phyloP scores from a whole-genome alignment of 345 rosid genomes.

The Microcos paniculata region DNA sequence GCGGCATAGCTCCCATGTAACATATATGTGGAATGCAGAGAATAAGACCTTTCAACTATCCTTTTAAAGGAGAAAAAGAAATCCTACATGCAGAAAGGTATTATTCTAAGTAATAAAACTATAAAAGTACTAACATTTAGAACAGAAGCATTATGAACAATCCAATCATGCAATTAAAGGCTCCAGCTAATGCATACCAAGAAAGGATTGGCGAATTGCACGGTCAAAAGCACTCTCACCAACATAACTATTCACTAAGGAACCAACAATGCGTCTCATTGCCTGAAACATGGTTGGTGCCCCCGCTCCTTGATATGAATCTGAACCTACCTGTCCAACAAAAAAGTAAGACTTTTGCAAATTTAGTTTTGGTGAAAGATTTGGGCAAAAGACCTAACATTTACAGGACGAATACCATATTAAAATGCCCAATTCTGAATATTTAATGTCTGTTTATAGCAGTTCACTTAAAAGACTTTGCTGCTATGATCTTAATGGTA shows the following conservation, averaged over 20 bases:
- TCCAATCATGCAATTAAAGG: constrained; percentile 1
- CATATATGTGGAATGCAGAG: not conserved
- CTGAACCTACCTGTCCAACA: constrained; percentile 79
- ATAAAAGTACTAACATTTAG: not conserved
- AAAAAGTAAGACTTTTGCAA: not conserved
- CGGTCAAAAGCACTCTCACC: constrained; percentile 66
- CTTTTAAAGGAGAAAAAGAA: not conserved
- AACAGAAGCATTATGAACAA: not conserved
- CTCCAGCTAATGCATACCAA: constrained; percentile 45
- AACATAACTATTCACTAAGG: constrained; percentile 50
- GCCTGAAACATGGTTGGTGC: constrained; percentile 97
- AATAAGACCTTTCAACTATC: not conserved
- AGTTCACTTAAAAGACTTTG: not conserved
- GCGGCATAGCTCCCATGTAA: not conserved
- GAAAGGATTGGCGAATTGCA: constrained; percentile 80
- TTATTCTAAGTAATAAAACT: not conserved
- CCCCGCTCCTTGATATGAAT: constrained; percentile 91
- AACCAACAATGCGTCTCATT: constrained; percentile 75
- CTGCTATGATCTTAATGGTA: not conserved
- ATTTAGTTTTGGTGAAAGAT: not conserved
- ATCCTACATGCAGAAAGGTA: not conserved
- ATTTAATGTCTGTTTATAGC: not conserved
- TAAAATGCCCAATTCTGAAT: not conserved
- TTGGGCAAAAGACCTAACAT: not conserved
- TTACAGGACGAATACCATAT: not conserved